Conservation (phyloP, 139 green algal genomes). For the Closterium sp. region DNA sequence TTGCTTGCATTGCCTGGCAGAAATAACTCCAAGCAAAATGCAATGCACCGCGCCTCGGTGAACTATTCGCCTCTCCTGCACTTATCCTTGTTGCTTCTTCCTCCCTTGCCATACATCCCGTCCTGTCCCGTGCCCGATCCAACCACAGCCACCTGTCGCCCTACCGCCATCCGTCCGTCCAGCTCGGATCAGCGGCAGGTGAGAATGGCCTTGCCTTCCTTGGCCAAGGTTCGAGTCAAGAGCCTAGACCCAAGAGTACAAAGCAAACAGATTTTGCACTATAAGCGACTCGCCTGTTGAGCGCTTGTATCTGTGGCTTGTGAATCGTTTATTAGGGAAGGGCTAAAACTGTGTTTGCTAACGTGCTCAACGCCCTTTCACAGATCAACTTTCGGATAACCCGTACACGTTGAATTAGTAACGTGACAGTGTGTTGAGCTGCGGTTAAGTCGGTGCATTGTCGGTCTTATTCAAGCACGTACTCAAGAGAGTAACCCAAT, state of each 20-base stretch:
- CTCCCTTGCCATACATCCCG: not conserved
- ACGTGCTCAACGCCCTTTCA: no score
- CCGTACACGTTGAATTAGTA: no score
- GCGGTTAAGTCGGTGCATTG: not conserved
- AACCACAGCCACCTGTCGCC: not conserved
- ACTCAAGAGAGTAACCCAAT: no score
- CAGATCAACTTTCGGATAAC: no score
- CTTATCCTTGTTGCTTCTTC: not conserved
- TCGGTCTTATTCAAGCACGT: not conserved
- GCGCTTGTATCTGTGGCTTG: no score
- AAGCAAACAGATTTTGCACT: no score
- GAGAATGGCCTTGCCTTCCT: not conserved
- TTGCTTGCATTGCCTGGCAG: not conserved
- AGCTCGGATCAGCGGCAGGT: not conserved
- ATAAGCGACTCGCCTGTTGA: no score
- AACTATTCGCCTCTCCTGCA: not conserved
- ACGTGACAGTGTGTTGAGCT: no score
- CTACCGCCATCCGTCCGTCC: not conserved
- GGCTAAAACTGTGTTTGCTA: no score
- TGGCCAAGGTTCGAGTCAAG: not conserved
- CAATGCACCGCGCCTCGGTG: not conserved
- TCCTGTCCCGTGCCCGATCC: not conserved
- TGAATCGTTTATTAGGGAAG: no score
- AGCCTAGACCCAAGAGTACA: no score
- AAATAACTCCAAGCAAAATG: not conserved